A percentile compares a stretch with the other conserved stretches of the same genome.
Evolutionary conservation across 208 protist species (phyloP).

Genomic region (Eutreptiella sp.): DNA sequence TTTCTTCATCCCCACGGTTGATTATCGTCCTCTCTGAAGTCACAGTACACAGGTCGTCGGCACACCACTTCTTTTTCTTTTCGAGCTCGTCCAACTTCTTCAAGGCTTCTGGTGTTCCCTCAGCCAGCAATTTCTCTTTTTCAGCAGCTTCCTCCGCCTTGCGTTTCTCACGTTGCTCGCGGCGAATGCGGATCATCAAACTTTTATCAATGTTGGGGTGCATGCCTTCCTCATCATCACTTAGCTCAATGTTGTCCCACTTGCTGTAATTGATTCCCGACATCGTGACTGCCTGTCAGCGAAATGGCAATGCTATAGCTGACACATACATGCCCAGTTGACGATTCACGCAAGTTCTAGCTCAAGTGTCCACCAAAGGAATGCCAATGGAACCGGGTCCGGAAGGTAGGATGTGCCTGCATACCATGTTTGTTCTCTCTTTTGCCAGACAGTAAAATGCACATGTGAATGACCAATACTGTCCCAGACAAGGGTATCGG

Average conservation of each 20-base stretch:
- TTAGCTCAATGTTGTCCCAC: slow-evolving; percentile 41
- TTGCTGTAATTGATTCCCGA: slow-evolving; percentile 35
- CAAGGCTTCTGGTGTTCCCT: neutral
- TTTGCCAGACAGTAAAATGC: no score
- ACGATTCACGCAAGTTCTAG: no score
- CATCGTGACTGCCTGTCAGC: no score
- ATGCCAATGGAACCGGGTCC: no score
- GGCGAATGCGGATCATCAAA: slow-evolving; percentile 31
- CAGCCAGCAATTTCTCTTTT: neutral
- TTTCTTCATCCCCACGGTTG: slow-evolving; percentile 8
- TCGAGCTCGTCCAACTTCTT: slow-evolving; percentile 18
- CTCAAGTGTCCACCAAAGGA: no score
- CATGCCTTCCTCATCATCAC: slow-evolving; percentile 41
- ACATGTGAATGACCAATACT: no score
- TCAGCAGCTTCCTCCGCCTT: slow-evolving; percentile 31
- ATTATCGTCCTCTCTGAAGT: slow-evolving; percentile 28
- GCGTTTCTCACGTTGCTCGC: slow-evolving; percentile 30
- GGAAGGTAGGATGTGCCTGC: no score
- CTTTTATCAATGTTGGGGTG: slow-evolving; percentile 47
- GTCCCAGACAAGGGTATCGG: no score
- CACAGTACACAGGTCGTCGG: slow-evolving; percentile 20
- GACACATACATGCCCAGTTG: no score
- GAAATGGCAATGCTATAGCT: no score
- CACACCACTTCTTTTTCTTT: slow-evolving; percentile 24
- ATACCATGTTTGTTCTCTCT: no score